Conservation (phyloP, 164 flowering plant genomes). For the Annona cherimola region DNA sequence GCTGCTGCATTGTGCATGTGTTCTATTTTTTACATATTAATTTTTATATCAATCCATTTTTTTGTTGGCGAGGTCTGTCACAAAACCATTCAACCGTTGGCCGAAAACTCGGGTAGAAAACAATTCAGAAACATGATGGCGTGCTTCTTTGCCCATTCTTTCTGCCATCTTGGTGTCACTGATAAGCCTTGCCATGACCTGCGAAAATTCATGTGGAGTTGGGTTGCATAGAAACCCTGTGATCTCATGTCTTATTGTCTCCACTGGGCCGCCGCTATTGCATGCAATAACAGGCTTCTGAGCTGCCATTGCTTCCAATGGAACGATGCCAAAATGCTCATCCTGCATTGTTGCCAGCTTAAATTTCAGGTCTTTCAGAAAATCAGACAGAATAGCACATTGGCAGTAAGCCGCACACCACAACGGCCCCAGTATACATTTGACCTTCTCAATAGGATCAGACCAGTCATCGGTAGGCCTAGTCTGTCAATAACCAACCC, state of each 20-base stretch:
- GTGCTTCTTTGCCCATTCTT: slow-evolving; percentile 66
- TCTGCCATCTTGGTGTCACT: slow-evolving; percentile 49
- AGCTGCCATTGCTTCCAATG: slow-evolving; percentile 97
- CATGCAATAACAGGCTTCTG: slow-evolving; percentile 91
- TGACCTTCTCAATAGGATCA: neutral
- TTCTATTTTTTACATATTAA: neutral
- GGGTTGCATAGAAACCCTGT: slow-evolving; percentile 90
- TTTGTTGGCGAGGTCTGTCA: slow-evolving; percentile 31
- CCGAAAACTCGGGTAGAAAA: slow-evolving; percentile 81
- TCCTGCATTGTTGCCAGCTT: slow-evolving; percentile 41
- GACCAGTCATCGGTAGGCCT: neutral
- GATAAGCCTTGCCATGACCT: slow-evolving; percentile 68
- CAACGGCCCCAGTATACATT: neutral
- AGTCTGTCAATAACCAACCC: neutral
- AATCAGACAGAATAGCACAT: neutral
- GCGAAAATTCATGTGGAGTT: slow-evolving; percentile 52
- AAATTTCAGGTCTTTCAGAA: neutral
- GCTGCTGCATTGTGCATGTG: no score
- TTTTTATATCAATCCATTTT: neutral
- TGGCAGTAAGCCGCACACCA: neutral
- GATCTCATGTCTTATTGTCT: slow-evolving; percentile 60
- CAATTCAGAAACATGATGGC: slow-evolving; percentile 52
- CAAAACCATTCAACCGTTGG: slow-evolving; percentile 47
- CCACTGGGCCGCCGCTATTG: slow-evolving; percentile 95
- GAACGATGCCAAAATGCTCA: slow-evolving; percentile 96